phyloP scores from a whole-genome alignment of 2,329 filamentous ascomycete genomes.

The Ceratocystis eucalypticola region DNA sequence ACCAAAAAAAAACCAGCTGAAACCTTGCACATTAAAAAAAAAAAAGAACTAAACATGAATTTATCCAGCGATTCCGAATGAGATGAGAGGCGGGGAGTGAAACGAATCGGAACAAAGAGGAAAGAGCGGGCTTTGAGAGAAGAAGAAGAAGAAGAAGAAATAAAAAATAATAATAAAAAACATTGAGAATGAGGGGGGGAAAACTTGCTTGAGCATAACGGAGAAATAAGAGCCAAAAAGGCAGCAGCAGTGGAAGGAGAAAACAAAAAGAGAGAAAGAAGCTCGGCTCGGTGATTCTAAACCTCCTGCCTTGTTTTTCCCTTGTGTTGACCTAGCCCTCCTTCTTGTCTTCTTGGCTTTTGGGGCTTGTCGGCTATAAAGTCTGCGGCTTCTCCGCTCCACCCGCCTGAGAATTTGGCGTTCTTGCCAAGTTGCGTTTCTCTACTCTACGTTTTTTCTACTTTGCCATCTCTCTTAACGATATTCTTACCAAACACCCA shows the following conservation, averaged over 20 bases:
- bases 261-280: not conserved
- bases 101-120: not conserved
- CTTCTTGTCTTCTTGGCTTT: not conserved
- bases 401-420: not conserved
- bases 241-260: not conserved
- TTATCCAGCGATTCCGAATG: not conserved
- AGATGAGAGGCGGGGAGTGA: not conserved
- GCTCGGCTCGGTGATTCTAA: not conserved
- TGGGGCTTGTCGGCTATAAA: not conserved
- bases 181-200: not conserved
- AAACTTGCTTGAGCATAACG: not conserved
- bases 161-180: not conserved
- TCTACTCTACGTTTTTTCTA: not conserved
- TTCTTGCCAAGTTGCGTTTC: not conserved
- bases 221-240: not conserved
- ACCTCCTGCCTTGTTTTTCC: not conserved
- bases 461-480: not conserved
- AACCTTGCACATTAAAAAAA: not conserved
- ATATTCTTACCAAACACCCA: not conserved
- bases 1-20: not conserved
- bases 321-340: not conserved
- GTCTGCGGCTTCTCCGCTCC: not conserved
- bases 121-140: not conserved
- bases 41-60: not conserved
- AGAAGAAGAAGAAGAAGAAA: not conserved